Conservation (phyloP, 164 flowering plant species). For the Dillenia suffruticosa region DNA sequence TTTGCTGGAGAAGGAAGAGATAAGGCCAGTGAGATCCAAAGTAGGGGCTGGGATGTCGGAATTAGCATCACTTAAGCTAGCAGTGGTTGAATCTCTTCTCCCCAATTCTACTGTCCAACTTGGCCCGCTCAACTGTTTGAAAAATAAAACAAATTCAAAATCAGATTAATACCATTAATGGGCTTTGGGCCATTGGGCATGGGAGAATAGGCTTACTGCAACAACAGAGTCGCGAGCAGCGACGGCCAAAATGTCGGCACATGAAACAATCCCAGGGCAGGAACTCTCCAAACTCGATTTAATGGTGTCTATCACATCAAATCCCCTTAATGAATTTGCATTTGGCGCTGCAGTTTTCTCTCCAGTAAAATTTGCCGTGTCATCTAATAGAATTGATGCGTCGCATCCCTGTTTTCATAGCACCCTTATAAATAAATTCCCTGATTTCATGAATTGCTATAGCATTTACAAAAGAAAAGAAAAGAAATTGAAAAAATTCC, state of each 20-base stretch:
- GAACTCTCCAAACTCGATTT: slow-evolving; percentile 18
- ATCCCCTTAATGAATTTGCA: slow-evolving; percentile 23
- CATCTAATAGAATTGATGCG: slow-evolving; percentile 15
- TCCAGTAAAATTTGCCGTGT: slow-evolving; percentile 15
- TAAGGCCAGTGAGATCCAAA: slow-evolving; percentile 14
- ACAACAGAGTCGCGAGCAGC: slow-evolving; percentile 35
- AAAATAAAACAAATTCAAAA: not conserved
- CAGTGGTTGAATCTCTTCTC: slow-evolving; percentile 23
- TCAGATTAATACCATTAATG: not conserved
- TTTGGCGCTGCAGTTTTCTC: slow-evolving; percentile 32
- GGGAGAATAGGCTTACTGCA: slow-evolving; percentile 13
- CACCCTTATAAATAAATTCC: too few species aligned
- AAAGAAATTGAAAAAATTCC: too few species aligned
- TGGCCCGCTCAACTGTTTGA: slow-evolving; percentile 16
- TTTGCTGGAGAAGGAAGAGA: slow-evolving; percentile 12
- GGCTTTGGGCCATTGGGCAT: not conserved
- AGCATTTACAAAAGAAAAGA: too few species aligned
- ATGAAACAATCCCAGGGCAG: slow-evolving; percentile 28
- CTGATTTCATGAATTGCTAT: too few species aligned
- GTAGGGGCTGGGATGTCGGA: slow-evolving; percentile 15
- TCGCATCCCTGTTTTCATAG: not conserved
- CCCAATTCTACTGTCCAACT: slow-evolving; percentile 17
- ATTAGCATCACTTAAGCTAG: slow-evolving; percentile 9
- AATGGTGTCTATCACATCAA: slow-evolving; percentile 22
- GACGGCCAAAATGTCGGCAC: slow-evolving; percentile 36